Percentiles rank a stretch among this genome's conserved stretches.
Evolutionary conservation across 2,329 filamentous ascomycete genomes (phyloP).

Genomic region (Akanthomyces dipterigenus): DNA sequence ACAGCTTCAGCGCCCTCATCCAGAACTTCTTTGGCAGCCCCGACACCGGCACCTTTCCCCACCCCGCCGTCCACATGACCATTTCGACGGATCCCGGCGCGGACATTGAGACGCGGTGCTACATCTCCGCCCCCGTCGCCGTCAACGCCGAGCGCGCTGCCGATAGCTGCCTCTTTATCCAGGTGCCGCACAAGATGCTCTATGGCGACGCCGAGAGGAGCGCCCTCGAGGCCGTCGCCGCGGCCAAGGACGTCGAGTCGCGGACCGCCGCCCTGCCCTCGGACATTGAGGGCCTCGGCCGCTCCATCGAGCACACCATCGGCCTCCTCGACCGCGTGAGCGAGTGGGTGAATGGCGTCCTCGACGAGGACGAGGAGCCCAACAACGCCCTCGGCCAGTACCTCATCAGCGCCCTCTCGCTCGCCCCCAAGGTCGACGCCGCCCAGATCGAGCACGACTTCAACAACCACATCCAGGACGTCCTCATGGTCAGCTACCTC

Average conservation of each 20-base stretch:
- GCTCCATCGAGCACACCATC: constrained; percentile 79
- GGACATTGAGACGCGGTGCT: constrained; percentile 84
- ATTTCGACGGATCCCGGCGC: constrained; percentile 84
- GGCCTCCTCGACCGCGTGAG: constrained; percentile 85
- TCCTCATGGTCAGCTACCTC: constrained; percentile 95
- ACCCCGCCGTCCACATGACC: constrained; percentile 95
- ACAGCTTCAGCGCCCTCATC: constrained; percentile 93
- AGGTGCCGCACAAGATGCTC: constrained; percentile 89
- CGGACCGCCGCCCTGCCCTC: constrained; percentile 68
- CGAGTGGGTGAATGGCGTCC: constrained; percentile 85
- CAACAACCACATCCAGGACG: constrained; percentile 99
- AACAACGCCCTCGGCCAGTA: constrained; percentile 91
- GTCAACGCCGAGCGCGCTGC: constrained; percentile 91
- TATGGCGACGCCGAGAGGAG: constrained; percentile 67
- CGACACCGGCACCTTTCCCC: constrained; percentile 93
- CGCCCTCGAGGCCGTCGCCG: constrained; percentile 73
- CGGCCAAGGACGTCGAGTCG: constrained; percentile 72
- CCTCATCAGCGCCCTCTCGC: constrained; percentile 84
- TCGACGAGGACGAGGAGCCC: constrained; percentile 87
- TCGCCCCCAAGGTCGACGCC: constrained; percentile 90
- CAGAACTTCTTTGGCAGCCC: constrained; percentile 99
- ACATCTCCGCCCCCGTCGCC: constrained; percentile 92
- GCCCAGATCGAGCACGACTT: constrained; percentile 93
- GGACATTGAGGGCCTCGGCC: constrained; percentile 84
- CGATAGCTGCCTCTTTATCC: constrained; percentile 95